Conservation (phyloP, 2,329 filamentous ascomycete genomes). For the Bertia moriformis region DNA sequence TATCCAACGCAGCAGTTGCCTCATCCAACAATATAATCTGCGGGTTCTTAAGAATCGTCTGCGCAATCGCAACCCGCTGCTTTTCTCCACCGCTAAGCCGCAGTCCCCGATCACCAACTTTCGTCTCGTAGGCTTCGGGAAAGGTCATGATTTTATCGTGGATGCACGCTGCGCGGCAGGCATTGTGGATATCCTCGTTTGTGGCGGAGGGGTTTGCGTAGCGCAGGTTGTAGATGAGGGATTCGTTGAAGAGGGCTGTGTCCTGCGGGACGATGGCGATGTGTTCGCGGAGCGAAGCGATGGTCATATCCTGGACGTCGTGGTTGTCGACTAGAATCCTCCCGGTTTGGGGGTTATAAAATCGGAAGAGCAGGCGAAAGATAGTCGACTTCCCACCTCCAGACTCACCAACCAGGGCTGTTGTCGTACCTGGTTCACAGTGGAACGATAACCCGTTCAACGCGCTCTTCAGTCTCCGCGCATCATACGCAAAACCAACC, state of each 20-base stretch:
- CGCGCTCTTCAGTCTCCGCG: slow-evolving; percentile 16
- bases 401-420: slow-evolving; percentile 28
- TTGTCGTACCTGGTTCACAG: slow-evolving; percentile 26
- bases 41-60: slow-evolving; percentile 23
- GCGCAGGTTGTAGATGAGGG: slow-evolving; percentile 37
- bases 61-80: slow-evolving; percentile 11
- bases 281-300: slow-evolving; percentile 19
- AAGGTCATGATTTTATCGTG: slow-evolving; percentile 37
- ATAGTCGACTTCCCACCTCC: slow-evolving; percentile 32
- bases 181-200: slow-evolving; percentile 31
- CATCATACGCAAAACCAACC: slow-evolving; percentile 27
- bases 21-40: slow-evolving; percentile 30
- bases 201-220: slow-evolving; percentile 33
- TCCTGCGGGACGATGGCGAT: slow-evolving; percentile 30
- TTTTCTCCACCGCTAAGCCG: not conserved
- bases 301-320: slow-evolving; percentile 23
- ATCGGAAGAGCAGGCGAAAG: slow-evolving; percentile 32
- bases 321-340: slow-evolving; percentile 29
- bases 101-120: slow-evolving; percentile 5
- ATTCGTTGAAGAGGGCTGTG: slow-evolving; percentile 33
- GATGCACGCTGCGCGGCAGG: slow-evolving; percentile 36
- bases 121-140: slow-evolving; percentile 34
- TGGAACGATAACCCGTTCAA: slow-evolving; percentile 24
- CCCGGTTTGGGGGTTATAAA: slow-evolving; percentile 30
- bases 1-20: slow-evolving; percentile 18